Evolutionary conservation across 2,329 filamentous ascomycete genomes (phyloP).

Genomic region (Fusarium gaditjirri): DNA sequence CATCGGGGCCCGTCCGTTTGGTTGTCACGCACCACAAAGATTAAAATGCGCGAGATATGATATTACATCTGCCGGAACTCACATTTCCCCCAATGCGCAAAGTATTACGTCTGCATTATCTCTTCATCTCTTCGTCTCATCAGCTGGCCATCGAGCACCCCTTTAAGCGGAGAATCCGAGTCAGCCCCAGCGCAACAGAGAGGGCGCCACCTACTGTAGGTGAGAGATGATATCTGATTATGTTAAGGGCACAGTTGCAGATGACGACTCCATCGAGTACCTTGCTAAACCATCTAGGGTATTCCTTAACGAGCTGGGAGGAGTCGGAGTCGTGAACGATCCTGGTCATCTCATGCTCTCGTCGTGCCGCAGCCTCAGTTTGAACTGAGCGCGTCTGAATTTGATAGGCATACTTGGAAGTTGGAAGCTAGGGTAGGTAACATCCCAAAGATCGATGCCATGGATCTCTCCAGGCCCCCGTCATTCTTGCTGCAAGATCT

Average conservation of each 20-base stretch:
- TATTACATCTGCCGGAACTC: not conserved
- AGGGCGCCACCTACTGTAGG: constrained; percentile 13
- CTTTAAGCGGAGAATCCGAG: constrained; percentile 4
- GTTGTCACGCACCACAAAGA: constrained; percentile 17
- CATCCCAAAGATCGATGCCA: constrained; percentile 21
- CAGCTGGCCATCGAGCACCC: constrained; percentile 1
- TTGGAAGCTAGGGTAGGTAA: not conserved
- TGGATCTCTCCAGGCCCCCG: constrained; percentile 17
- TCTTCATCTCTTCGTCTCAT: constrained; percentile 13
- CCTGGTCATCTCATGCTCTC: not conserved
- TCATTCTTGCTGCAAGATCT: constrained; percentile 31
- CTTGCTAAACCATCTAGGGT: constrained; percentile 1
- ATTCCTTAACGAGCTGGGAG: constrained; percentile 9
- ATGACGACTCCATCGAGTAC: constrained; percentile 15
- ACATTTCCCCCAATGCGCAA: not conserved
- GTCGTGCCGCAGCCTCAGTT: constrained; percentile 19
- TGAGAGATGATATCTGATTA: constrained; percentile 35
- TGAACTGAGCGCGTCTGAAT: constrained; percentile 7
- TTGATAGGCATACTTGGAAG: constrained; percentile 2
- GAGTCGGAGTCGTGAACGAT: constrained; percentile 9
- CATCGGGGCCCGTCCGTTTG: constrained; percentile 10
- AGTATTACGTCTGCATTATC: constrained; percentile 2
- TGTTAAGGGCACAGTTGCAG: constrained; percentile 5
- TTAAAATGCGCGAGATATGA: constrained; percentile 2
- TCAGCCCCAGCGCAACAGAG: constrained; percentile 1